Evolutionary conservation across 1,284 basidiomycete genomes (phyloP).

Genomic region (Austroboletus niveus): DNA sequence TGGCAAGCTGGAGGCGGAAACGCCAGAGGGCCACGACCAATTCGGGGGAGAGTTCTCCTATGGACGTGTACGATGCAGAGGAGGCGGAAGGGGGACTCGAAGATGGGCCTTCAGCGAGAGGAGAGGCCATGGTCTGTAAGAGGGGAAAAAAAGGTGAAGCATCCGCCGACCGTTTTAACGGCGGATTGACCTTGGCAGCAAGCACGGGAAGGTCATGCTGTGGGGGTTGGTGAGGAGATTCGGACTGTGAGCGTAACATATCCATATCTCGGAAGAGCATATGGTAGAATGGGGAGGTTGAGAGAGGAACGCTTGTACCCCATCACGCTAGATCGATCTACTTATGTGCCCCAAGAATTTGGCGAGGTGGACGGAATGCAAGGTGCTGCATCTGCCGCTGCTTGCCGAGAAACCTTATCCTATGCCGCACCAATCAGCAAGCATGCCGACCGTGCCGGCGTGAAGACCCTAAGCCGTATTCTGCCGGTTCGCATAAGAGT

Average conservation of each 20-base stretch:
- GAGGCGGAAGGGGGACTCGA: neutral
- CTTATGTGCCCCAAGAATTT: slow-evolving; percentile 12
- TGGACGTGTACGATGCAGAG: neutral
- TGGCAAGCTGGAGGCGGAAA: slow-evolving; percentile 16
- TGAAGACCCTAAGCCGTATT: slow-evolving; percentile 5
- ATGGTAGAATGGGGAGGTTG: neutral
- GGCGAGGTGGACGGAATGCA: neutral
- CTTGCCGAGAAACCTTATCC: slow-evolving; percentile 18
- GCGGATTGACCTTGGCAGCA: neutral
- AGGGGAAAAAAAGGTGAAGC: neutral
- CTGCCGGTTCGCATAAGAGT: slow-evolving; percentile 1
- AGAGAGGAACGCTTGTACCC: neutral
- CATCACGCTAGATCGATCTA: slow-evolving; percentile 9
- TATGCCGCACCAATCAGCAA: neutral
- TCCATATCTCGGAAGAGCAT: slow-evolving; percentile 5
- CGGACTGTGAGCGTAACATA: neutral
- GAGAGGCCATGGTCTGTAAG: neutral
- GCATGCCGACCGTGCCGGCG: neutral
- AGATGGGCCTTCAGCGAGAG: neutral
- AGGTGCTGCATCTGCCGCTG: slow-evolving; percentile 1
- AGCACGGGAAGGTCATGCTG: neutral
- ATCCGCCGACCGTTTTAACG: neutral
- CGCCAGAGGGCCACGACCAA: slow-evolving; percentile 18
- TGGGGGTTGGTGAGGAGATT: neutral
- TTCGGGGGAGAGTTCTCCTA: slow-evolving; percentile 5